Conservation (phyloP, 495 filamentous ascomycete species). For the Viridothelium virens region DNA sequence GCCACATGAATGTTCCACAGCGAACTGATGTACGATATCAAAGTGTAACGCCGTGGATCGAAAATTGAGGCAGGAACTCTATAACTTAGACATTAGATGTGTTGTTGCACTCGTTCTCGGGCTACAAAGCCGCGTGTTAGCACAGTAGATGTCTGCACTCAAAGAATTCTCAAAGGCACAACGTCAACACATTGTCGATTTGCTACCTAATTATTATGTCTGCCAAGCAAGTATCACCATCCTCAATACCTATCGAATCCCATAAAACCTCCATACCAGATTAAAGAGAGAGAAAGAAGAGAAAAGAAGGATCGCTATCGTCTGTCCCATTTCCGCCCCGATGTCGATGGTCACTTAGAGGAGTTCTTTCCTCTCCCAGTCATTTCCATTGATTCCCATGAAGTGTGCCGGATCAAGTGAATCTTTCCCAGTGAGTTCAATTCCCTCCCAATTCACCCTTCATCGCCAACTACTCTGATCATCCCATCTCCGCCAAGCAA, state of each 20-base stretch:
- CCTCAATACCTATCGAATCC: background rate
- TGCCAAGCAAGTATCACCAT: background rate
- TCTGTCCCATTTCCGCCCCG: too few relatives aligned
- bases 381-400: background rate
- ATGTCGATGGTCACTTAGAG: background rate
- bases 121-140: too few relatives aligned
- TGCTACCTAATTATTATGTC: conserved; percentile 6
- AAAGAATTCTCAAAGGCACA: background rate
- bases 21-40: too few relatives aligned
- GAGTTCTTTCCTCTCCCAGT: background rate
- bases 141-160: background rate
- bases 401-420: too few relatives aligned
- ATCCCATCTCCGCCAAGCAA: background rate
- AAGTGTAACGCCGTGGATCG: too few relatives aligned
- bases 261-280: background rate
- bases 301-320: too few relatives aligned
- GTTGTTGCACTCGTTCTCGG: too few relatives aligned
- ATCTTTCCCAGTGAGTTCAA: background rate
- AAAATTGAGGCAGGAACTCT: too few relatives aligned
- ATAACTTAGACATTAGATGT: too few relatives aligned
- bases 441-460: background rate
- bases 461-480: background rate
- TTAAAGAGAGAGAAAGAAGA: too few relatives aligned
- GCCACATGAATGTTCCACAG: too few relatives aligned
- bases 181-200: background rate